Evolutionary conservation across 768 basidiomycete genomes (phyloP), one percentile per base, ranked within the genome.

Genomic region (Rickenella mellea): DNA sequence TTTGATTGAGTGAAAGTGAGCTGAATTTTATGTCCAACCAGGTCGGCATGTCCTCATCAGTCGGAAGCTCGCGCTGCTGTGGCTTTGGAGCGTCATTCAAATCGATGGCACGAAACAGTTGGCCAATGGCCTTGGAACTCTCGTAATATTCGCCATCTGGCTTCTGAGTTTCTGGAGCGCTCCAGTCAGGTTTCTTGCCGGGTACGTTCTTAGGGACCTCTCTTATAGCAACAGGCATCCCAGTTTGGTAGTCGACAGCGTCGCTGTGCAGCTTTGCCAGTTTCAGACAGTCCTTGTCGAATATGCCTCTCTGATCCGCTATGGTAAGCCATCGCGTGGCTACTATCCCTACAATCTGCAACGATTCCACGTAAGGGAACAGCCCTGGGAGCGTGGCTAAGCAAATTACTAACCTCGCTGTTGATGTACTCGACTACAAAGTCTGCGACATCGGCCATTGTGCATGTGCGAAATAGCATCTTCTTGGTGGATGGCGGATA

Each of bases 401-500:
- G 29, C 31, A 11, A 49, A 10, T 9, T 11, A 61, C 71, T 45
- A 48, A 78, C 76, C 48, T 85, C 79, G 32, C 70, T 78, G 51
- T 65, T 74, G 44, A 83, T 78, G 45, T 76, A 84, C 42, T 84
- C 77, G 40, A 76, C 68, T 1, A 86, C 70, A 51, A 84, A 86
- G 37, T 82, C 73, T 0, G 75, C 78, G 9, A 86, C 71, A 53
- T 84, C 80, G 0, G 55, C 56, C 66, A 80, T 78, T 1, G 72
- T 77, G 51, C 75, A 72, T 2, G 64, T 66, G 1, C 62, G 62
- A 26, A 67, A 53, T 2, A 80, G 51, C 5, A 63, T 27, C 44
- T 71, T 76, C 53, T 57, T 70, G 14, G 47, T 40, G 0, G 74
- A 74, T 2, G 76, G 62, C 1, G 57, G 50, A 51, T 83, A 83